These are phyloP conservation scores for Cercophora scortea DNA, from an alignment of 495 filamentous ascomycete genomes.

Conservation along the genomic window DNA sequence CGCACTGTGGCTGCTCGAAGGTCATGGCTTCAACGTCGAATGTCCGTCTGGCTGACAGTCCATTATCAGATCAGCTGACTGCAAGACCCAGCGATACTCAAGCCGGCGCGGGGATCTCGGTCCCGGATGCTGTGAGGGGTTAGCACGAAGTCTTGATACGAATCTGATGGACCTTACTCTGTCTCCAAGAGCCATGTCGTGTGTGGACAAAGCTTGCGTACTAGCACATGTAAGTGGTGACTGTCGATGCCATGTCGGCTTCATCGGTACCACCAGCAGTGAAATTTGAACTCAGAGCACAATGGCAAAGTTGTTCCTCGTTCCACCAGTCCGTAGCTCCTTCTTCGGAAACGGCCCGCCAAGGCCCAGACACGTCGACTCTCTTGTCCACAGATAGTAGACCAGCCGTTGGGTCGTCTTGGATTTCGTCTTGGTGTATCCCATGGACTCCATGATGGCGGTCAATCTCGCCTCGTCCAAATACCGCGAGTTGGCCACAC, in stretches of 20 bases:
- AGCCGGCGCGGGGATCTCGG: too few relatives aligned
- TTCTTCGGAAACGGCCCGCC: slow-evolving; percentile 46
- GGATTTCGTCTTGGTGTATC: slow-evolving; percentile 55
- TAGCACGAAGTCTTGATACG: too few relatives aligned
- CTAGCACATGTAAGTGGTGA: neutral
- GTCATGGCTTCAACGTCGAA: too few relatives aligned
- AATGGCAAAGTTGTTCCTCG: slow-evolving; percentile 85
- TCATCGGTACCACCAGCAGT: neutral
- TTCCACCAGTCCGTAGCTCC: slow-evolving; percentile 62
- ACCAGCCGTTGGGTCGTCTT: slow-evolving; percentile 78
- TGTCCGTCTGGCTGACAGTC: too few relatives aligned
- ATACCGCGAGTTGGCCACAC: slow-evolving; percentile 88
- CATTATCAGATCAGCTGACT: too few relatives aligned
- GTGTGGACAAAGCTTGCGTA: too few relatives aligned
- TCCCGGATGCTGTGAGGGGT: too few relatives aligned
- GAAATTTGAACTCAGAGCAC: slow-evolving; percentile 37
- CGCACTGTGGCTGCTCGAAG: too few relatives aligned
- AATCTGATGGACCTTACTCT: too few relatives aligned
- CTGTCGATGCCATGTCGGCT: neutral
- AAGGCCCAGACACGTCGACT: slow-evolving; percentile 8
- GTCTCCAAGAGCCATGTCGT: too few relatives aligned
- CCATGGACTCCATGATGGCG: slow-evolving; percentile 67
- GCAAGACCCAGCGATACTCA: too few relatives aligned
- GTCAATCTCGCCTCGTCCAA: slow-evolving; percentile 64
- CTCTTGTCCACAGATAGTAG: slow-evolving; percentile 73